Evolutionary conservation across 306 rosid genomes (phyloP), one percentile per base, ranked within the genome.

Genomic region (Medicago ruthenica): DNA sequence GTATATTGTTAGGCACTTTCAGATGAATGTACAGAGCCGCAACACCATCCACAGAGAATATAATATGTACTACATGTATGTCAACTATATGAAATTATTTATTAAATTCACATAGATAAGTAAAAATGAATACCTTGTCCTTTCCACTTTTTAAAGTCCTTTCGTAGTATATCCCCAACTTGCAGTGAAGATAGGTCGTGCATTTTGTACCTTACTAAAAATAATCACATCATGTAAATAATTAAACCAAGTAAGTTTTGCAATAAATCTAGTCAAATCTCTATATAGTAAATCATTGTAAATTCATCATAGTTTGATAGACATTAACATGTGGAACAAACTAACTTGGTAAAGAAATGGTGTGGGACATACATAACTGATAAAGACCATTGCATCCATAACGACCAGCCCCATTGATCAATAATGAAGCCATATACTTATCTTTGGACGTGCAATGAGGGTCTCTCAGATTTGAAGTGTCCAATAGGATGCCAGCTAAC

Each of bases 341-440:
- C 7, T 34, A 34, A 4, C 5, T 12, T n/a, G 34, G 71, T 64
- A 27, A 42, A 76, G 8, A 65, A 77, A 74, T 22, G 53, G 79
- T 34, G 74, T 4, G 53, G 76, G 69, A 9, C 90, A 71, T 86
- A 91, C 97, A 73, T 80, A 91, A 64, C 78, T 89, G 92, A 82
- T 89, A 83, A 50, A 91, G 89, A 47, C 96, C 98, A 69, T 77
- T 84, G 88, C 87, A 87, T 50, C 98, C 98, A 82, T 88, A 86
- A 50, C 90, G 89, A 62, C 97, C 98, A 31, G 98, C 97, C 70
- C 98, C 91, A 51, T 82, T 87, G 80, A 91, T 86, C 90, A 93
- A 84, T 70, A 93, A 83, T 60, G 96, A 81, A 82, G 88, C 80
- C 82, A 87, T 89, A 88, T 89, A 91, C 85, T 89, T 91, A 74